A percentile compares a stretch with the other conserved stretches of the same genome.
Conservation (phyloP, 73 alveolate species). For the Paramecium octaurelia region DNA sequence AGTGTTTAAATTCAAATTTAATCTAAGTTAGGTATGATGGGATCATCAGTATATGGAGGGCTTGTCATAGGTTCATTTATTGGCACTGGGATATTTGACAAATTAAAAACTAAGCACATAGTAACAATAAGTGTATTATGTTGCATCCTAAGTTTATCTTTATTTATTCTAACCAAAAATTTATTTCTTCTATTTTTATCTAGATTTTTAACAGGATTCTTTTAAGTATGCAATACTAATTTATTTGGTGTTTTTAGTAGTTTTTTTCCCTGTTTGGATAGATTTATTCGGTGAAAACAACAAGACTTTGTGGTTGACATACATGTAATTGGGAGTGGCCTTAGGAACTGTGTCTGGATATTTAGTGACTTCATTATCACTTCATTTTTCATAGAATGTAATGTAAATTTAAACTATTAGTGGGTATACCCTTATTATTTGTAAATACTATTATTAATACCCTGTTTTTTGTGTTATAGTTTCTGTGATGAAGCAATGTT, state of each 20-base stretch:
- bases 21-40: conserved; percentile 50
- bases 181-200: conserved; percentile 60
- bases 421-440: conserved; percentile 54
- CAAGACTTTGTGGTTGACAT: conserved; percentile 56
- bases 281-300: conserved; percentile 59
- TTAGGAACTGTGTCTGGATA: conserved; percentile 58
- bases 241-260: conserved; percentile 64
- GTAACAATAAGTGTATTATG: not conserved
- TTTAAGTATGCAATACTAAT: conserved; percentile 60
- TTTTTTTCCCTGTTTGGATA: conserved; percentile 81
- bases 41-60: conserved; percentile 64
- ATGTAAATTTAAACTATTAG: not conserved
- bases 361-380: not conserved
- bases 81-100: conserved; percentile 34
- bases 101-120: conserved; percentile 14
- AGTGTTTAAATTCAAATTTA: not conserved
- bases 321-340: conserved; percentile 54
- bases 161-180: conserved; percentile 59
- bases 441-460: conserved; percentile 37
- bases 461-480: not conserved
- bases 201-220: conserved; percentile 72
- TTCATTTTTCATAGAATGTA: not conserved
- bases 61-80: conserved; percentile 51
- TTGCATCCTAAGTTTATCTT: conserved; percentile 39
- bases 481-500: not conserved